Percentiles rank a stretch among this genome's conserved stretches.
Conservation (phyloP, 306 rosid species). For the Fragaria ananassa region DNA sequence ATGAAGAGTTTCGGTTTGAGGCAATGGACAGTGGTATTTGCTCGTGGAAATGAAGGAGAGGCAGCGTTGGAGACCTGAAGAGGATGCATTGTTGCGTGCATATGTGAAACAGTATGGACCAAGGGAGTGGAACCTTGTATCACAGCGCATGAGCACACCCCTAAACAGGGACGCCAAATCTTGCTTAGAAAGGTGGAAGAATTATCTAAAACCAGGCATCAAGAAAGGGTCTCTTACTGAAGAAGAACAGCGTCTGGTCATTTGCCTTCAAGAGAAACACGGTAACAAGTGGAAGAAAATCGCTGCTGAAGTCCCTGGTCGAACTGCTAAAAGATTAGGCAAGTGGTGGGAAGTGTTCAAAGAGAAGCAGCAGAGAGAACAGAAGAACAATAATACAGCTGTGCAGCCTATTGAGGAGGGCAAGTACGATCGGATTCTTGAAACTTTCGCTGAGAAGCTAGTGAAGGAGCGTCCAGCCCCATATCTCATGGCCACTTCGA, state of each 20-base stretch:
- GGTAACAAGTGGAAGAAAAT: slow-evolving; percentile 92
- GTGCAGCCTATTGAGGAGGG: slow-evolving; percentile 53
- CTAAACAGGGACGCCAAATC: slow-evolving; percentile 77
- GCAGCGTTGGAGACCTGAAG: slow-evolving; percentile 79
- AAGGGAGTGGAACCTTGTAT: slow-evolving; percentile 87
- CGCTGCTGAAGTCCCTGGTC: slow-evolving; percentile 77
- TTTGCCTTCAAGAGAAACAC: slow-evolving; percentile 69
- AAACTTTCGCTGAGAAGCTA: slow-evolving; percentile 69
- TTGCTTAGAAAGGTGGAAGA: slow-evolving; percentile 89
- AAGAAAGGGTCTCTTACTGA: slow-evolving; percentile 81
- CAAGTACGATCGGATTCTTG: slow-evolving; percentile 69
- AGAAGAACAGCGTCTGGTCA: slow-evolving; percentile 76
- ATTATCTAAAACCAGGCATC: slow-evolving; percentile 80
- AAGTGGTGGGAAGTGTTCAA: slow-evolving; percentile 97
- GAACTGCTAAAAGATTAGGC: slow-evolving; percentile 81
- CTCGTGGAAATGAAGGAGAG: slow-evolving; percentile 80
- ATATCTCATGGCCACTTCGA: slow-evolving; percentile 73
- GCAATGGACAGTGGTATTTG: slow-evolving; percentile 51
- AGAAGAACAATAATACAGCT: slow-evolving; percentile 41
- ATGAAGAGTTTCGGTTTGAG: slow-evolving; percentile 57
- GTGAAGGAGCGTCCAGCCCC: slow-evolving; percentile 52
- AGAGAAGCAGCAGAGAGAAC: slow-evolving; percentile 77
- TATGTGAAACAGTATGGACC: slow-evolving; percentile 85
- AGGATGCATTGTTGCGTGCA: slow-evolving; percentile 72
- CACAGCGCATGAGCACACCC: slow-evolving; percentile 77